phyloP scores from a whole-genome alignment of 345 rosid species.

The Gossypium raimondii region DNA sequence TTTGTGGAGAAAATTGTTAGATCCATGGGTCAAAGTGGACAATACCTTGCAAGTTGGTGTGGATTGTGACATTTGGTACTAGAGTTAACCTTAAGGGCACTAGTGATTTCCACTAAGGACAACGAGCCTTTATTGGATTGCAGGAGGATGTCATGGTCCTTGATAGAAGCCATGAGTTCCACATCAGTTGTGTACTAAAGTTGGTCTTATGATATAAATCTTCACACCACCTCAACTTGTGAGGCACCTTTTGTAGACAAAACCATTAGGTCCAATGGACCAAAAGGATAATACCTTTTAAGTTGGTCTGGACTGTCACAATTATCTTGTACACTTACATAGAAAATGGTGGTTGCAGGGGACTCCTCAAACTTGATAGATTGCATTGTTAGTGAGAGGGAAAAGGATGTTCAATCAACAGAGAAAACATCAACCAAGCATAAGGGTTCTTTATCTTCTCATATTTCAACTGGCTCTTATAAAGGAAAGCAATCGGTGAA shows the following conservation, averaged over 20 bases:
- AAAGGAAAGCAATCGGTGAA: background rate
- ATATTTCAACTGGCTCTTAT: slow-evolving; percentile 13
- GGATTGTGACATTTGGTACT: background rate
- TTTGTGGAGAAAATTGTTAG: too few species aligned
- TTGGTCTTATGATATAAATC: background rate
- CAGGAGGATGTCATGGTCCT: background rate
- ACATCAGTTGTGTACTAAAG: background rate
- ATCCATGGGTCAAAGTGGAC: too few species aligned
- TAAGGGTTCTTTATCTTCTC: slow-evolving; percentile 18
- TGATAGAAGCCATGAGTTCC: background rate
- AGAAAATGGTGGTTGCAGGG: slow-evolving; percentile 17
- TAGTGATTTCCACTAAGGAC: background rate
- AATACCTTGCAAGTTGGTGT: background rate
- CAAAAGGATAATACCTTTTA: background rate
- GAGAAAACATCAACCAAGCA: background rate
- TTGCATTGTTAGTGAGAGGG: slow-evolving; percentile 9
- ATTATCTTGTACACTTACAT: background rate
- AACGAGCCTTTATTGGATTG: too few species aligned
- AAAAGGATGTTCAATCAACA: slow-evolving; percentile 12
- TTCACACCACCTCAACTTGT: background rate
- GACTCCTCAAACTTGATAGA: slow-evolving; percentile 9
- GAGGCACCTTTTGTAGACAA: background rate
- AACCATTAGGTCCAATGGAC: background rate
- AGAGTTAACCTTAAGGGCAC: background rate
- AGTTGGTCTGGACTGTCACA: background rate